A percentile compares a stretch with the other conserved stretches of the same genome.
Conservation (phyloP, 257 asterid genomes). For the Gardenia jasminoides region DNA sequence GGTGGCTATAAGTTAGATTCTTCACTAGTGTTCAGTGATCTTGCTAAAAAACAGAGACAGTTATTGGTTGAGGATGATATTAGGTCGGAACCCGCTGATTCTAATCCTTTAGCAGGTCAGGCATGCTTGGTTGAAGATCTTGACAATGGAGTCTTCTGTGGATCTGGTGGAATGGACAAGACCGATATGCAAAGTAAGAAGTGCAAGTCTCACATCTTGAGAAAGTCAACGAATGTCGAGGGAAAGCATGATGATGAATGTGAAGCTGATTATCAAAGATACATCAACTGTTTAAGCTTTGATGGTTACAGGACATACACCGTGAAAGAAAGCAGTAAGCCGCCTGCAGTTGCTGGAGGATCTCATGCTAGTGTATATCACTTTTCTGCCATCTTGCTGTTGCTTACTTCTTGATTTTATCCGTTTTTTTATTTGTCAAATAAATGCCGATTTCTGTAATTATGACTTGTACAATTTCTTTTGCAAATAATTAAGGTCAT, state of each 20-base stretch:
- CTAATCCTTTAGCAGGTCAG: no score
- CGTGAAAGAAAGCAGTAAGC: background rate
- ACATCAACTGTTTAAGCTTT: background rate
- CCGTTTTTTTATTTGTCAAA: background rate
- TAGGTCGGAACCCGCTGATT: no score
- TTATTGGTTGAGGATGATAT: no score
- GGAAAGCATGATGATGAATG: background rate
- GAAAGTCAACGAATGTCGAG: background rate
- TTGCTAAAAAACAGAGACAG: no score
- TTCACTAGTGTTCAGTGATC: background rate
- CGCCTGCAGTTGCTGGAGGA: background rate
- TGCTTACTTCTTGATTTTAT: background rate
- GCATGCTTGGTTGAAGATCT: no score
- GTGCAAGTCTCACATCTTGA: no score
- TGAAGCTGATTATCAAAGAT: background rate
- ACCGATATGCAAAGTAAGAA: no score
- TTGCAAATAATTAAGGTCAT: slow-evolving; percentile 28
- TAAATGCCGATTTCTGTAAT: no score
- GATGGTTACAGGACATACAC: background rate
- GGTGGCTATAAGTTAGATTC: background rate
- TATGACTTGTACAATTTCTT: background rate
- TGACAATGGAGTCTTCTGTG: no score
- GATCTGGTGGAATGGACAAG: no score
- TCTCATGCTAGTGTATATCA: background rate
- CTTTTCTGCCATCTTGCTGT: background rate